Evolutionary conservation across 768 basidiomycete genomes (phyloP).

Genomic region (Polyporus arcularius): DNA sequence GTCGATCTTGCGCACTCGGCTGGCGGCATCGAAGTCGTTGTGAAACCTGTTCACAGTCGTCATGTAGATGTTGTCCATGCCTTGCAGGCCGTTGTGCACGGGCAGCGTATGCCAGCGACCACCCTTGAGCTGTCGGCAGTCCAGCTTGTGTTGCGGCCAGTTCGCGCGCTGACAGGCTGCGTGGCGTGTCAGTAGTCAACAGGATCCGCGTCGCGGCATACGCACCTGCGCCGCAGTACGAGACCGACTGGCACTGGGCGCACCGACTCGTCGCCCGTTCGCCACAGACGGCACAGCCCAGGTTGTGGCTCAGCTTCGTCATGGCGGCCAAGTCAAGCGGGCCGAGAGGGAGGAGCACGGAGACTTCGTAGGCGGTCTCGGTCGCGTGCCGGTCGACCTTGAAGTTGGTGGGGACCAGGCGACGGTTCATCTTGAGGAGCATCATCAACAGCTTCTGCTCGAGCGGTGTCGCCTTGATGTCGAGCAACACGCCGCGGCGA

Average conservation of each 20-base stretch:
- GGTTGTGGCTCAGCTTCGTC: constrained; percentile 34
- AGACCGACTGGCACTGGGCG: constrained; percentile 34
- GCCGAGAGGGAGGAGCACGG: constrained; percentile 40
- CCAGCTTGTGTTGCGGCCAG: constrained; percentile 40
- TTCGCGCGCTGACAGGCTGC: constrained; percentile 42
- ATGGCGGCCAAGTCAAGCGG: constrained; percentile 36
- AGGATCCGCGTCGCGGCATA: neutral
- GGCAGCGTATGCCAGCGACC: constrained; percentile 39
- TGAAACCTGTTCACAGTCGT: constrained; percentile 23
- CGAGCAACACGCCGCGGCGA: too few species aligned
- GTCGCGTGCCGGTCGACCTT: constrained; percentile 20
- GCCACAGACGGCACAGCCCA: constrained; percentile 43
- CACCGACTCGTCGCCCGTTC: constrained; percentile 36
- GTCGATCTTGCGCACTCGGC: neutral
- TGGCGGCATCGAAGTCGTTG: constrained; percentile 13
- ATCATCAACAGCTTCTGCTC: constrained; percentile 36
- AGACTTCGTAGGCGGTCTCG: constrained; percentile 28
- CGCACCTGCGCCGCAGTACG: constrained; percentile 41
- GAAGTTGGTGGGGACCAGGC: constrained; percentile 30
- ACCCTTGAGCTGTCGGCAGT: constrained; percentile 40
- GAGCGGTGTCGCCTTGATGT: constrained; percentile 19
- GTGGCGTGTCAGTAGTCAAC: neutral
- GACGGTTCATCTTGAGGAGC: constrained; percentile 35
- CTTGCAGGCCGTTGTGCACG: constrained; percentile 13
- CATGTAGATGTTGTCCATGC: constrained; percentile 9